Percentiles rank a stretch among this genome's conserved stretches.
phyloP scores from a whole-genome alignment of 371 early-diverging fungal genomes.

The Batrachochytrium dendrobatidis region DNA sequence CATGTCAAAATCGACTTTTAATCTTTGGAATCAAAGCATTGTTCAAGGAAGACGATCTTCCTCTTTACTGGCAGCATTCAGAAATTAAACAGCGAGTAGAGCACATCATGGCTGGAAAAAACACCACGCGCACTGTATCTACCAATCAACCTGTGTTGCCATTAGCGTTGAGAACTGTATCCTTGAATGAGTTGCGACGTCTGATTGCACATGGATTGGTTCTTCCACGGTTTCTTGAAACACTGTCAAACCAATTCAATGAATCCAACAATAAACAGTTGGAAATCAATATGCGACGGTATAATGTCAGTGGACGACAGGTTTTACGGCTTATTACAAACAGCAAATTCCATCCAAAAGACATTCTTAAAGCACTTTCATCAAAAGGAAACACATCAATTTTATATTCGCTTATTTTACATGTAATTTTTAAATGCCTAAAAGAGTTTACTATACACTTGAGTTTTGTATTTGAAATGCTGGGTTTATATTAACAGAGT shows the following conservation, averaged over 20 bases:
- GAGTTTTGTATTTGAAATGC: background rate
- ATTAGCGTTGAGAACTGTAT: no score
- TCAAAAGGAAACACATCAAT: conserved; percentile 15
- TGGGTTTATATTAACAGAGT: background rate
- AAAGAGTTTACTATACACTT: background rate
- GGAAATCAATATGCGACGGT: conserved; percentile 36
- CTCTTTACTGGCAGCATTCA: conserved; percentile 30
- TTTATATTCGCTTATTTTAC: conserved; percentile 15
- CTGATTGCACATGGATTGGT: conserved; percentile 45
- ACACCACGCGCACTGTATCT: no score
- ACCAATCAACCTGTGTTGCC: no score
- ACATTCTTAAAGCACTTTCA: conserved; percentile 34
- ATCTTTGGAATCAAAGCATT: conserved; percentile 33
- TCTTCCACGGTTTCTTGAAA: conserved; percentile 33
- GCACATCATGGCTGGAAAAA: no score
- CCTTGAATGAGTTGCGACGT: conserved; percentile 28
- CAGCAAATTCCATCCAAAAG: conserved; percentile 34
- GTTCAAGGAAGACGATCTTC: conserved; percentile 39
- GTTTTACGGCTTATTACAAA: conserved; percentile 33
- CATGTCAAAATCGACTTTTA: conserved; percentile 40
- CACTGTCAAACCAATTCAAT: conserved; percentile 32
- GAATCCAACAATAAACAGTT: conserved; percentile 30
- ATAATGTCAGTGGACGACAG: conserved; percentile 22
- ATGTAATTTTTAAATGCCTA: conserved; percentile 6
- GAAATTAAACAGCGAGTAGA: background rate